Conservation (phyloP, 2,329 filamentous ascomycete species). For the Alternaria triticimaculans region DNA sequence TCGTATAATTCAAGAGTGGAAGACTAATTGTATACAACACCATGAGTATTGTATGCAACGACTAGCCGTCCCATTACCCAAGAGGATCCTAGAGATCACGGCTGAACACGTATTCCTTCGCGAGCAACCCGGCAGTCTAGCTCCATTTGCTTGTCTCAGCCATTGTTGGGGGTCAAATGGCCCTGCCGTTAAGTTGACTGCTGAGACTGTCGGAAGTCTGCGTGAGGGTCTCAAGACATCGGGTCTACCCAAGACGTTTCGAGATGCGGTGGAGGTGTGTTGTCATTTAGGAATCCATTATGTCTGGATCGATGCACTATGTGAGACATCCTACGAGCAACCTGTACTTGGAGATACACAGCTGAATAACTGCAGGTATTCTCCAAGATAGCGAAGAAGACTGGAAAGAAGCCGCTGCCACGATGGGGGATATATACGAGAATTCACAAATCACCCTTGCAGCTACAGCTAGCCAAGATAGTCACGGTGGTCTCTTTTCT, state of each 20-base stretch:
- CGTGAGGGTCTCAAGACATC: neutral
- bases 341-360: fast-evolving
- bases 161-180: neutral
- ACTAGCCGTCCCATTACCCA: fast-evolving
- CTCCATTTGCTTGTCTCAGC: neutral
- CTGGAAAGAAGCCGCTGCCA: neutral
- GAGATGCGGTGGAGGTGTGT: neutral
- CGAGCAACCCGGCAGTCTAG: fast-evolving
- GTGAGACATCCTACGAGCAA: neutral
- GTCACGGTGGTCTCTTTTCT: neutral
- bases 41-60: neutral
- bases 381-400: neutral
- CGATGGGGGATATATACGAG: neutral
- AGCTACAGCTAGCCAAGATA: neutral
- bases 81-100: neutral
- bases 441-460: neutral
- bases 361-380: neutral
- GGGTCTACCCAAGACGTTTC: neutral
- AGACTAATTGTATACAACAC: neutral
- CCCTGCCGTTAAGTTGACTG: neutral
- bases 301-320: neutral
- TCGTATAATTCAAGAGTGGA: neutral
- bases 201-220: neutral
- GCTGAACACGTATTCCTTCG: neutral
- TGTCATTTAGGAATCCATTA: neutral